Evolutionary conservation across 2,329 filamentous ascomycete genomes (phyloP).

Genomic region (Cladosporium halotolerans): DNA sequence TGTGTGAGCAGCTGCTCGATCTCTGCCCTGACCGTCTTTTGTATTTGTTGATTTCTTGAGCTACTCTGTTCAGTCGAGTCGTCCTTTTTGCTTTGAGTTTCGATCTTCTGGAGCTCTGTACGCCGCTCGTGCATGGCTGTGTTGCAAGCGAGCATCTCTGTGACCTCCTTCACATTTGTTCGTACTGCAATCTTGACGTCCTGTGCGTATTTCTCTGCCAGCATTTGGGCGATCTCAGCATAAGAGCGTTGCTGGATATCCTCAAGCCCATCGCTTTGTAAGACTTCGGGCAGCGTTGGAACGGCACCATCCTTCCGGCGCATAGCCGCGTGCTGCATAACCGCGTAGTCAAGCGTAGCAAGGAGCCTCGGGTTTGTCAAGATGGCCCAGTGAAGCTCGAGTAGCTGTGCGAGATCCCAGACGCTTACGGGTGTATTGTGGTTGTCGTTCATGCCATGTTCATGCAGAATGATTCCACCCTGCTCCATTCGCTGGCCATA

Average conservation of each 20-base stretch:
- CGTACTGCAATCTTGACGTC: slow-evolving; percentile 7
- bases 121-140: not conserved
- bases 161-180: not conserved
- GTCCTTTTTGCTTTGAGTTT: too few relatives aligned
- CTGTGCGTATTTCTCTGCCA: slow-evolving; percentile 10
- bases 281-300: not conserved
- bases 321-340: slow-evolving; percentile 6
- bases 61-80: too few relatives aligned
- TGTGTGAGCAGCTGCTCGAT: not conserved
- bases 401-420: slow-evolving; percentile 14
- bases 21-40: not conserved
- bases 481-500: slow-evolving; percentile 12
- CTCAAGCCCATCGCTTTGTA: not conserved
- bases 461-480: slow-evolving; percentile 15
- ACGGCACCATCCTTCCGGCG: not conserved
- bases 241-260: not conserved
- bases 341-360: slow-evolving; percentile 17
- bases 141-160: not conserved
- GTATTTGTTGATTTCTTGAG: not conserved
- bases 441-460: slow-evolving; percentile 11
- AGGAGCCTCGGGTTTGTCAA: slow-evolving; percentile 16
- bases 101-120: not conserved
- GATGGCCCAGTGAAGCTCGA: slow-evolving; percentile 19
- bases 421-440: slow-evolving; percentile 11
- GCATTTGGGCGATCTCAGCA: slow-evolving; percentile 6